Evolutionary conservation across 1,139 yeast genomes (phyloP), one percentile per base, ranked within the genome.

Genomic region (Candida sanyaensis): DNA sequence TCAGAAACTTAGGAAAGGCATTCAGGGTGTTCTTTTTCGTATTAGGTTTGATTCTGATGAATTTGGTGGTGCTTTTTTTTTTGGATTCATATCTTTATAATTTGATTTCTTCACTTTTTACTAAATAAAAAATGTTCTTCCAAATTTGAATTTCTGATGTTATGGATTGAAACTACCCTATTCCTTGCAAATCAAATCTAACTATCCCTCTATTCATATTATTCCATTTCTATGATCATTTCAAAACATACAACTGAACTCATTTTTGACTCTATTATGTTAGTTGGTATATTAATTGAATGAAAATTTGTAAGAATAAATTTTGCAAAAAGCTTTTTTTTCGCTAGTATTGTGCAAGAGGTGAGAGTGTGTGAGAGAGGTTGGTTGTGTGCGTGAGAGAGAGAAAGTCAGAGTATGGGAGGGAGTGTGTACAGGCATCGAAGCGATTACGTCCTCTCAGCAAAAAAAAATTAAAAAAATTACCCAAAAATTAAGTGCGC

Each of bases 181-280:
- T 26, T 26, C 28, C 21, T 17, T 26, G 28, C 9, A 26, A 26
- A 26, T 26, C 21, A 12, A 6, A 36, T 23, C 37, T n/a, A n/a
- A 29, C 28, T 38, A 33, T 37, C 30, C 28, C 31, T 36, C 12
- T 31, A 9, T 40, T 31, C 39, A 37, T 37, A n/a, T 41, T 36
- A 12, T 32, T 39, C 10, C 36, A 8, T 45, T 30, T 34, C 4
- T 30, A 17, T 36, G 7, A 28, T 28, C 23, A 10, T 21, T 12
- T 39, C 26, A 36, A 28, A 51, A 65, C 70, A 64, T 65, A 65
- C 70, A 56, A 57, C 57, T 64, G 59, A 66, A 64, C 67, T 65
- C 71, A 66, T 66, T 63, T 55, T 65, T 60, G 62, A 58, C 37
- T 63, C 39, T 43, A 26, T 29, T 37, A 32, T 38, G 40, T 30